Percentiles rank a stretch among this genome's conserved stretches.
Evolutionary conservation across 2,329 filamentous ascomycete genomes (phyloP).

Genomic region (Ophiostoma populinum): DNA sequence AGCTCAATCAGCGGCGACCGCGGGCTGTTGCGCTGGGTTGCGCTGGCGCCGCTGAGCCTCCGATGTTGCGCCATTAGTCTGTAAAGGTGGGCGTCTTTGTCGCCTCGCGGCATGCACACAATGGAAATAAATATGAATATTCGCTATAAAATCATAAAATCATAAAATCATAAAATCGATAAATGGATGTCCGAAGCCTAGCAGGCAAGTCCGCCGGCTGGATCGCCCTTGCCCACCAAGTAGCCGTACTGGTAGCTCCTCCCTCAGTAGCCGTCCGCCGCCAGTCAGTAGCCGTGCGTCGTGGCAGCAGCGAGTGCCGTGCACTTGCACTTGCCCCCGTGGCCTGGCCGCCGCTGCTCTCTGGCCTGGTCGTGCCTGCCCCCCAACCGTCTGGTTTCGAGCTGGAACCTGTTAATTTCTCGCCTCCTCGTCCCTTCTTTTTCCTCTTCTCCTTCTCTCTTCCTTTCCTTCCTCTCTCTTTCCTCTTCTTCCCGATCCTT

Average conservation of each 20-base stretch:
- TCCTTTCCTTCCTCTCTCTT: constrained; percentile 8
- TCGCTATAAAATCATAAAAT: background rate
- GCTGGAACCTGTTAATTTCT: constrained; percentile 2
- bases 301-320: no score
- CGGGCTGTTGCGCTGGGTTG: background rate
- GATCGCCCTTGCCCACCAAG: background rate
- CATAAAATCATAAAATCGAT: background rate
- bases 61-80: constrained; percentile 8
- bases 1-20: no score
- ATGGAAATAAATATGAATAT: background rate
- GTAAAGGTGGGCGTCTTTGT: background rate
- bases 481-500: constrained; percentile 8
- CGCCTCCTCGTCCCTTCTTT: constrained; percentile 3
- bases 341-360: no score
- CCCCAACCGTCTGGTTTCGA: no score
- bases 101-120: background rate
- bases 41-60: constrained; percentile 3
- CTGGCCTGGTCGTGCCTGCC: background rate
- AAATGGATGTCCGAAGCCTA: background rate
- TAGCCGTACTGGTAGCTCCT: background rate
- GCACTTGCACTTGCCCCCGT: no score
- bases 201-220: background rate
- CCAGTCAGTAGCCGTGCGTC: constrained; percentile 2
- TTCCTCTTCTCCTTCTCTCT: constrained; percentile 7
- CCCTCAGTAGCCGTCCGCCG: background rate